Base-by-base conservation (phyloP, 2,329 filamentous ascomycete genomes). In the Beauveria sp. region DNA sequence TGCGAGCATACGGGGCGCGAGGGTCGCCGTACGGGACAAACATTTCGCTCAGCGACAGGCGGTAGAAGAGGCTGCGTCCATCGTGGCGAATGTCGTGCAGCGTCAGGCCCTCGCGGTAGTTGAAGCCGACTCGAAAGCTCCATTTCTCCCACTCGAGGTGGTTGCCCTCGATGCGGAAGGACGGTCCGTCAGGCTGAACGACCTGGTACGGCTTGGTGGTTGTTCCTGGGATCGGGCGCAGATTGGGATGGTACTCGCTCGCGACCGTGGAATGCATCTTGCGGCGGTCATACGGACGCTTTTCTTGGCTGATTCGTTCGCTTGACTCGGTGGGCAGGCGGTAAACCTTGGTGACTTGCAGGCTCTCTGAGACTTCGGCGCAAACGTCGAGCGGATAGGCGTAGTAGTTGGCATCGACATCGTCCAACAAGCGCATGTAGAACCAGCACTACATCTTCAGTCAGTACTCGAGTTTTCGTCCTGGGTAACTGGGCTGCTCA, bases 1-100 rank as follows among this genome's bases (percentile, higher is more conserved):
- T 89, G 43, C 85, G 79, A 20, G 84, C 83, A 69, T 83, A 88
- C 0, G 86, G 86, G 6, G 77, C 74, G 3, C 87, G 80, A 8
- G 83, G 83, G 65, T 88, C 86, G 2, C 78, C 85, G 65, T 89
- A 89, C 0, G 85, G 84, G 0, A 88, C 84, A 22, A 82, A 81
- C 87, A 90, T 90, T 69, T 90, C 88, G 55, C 81, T 81, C 38
- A 89, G 76, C 34, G 82, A 83, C 18, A 90, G 70, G 0, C 87
- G 79, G 71, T 89, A 86, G 69, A 89, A 81, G 22, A 89, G 74
- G 60, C 80, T 83, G 46, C 85, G 78, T n/a, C 79, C 82, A 67
- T 86, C 84, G 66, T 87, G 89, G 65, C 79, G 79, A 9, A 90
- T 73, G 66, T 90, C 84, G 67, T 89, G 86, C 1, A 90, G 79